Percentiles rank a stretch among this genome's conserved stretches.
Evolutionary conservation across 2,329 filamentous ascomycete species (phyloP).

Genomic region (Sarocladium oryzae): DNA sequence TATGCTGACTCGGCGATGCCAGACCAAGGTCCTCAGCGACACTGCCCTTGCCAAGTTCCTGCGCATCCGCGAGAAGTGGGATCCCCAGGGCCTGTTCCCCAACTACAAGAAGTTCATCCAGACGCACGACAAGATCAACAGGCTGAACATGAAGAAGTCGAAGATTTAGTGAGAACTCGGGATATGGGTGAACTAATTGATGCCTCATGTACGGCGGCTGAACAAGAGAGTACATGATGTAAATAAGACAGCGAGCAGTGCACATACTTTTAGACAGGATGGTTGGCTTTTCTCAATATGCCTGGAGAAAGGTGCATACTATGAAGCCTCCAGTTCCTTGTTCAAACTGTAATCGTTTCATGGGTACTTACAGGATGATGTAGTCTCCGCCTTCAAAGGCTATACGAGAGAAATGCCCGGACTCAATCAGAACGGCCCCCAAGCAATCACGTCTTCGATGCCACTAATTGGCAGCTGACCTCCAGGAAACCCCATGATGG

Average conservation of each 20-base stretch:
- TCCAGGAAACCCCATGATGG: neutral
- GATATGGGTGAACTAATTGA: neutral
- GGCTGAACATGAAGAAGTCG: neutral
- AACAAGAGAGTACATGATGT: no score
- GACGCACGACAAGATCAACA: conserved; percentile 1
- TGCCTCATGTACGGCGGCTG: neutral
- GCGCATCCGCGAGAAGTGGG: conserved; percentile 13
- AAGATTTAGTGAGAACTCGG: neutral
- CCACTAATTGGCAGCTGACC: neutral
- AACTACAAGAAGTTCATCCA: conserved; percentile 13
- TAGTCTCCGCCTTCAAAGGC: neutral
- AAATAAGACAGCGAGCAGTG: no score
- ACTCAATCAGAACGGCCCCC: neutral
- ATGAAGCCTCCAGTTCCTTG: no score
- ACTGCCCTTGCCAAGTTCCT: conserved; percentile 10
- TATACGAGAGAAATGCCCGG: neutral
- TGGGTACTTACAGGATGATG: no score
- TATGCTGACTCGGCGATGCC: neutral
- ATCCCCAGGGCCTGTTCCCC: conserved; percentile 13
- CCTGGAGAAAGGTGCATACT: no score
- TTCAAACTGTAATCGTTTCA: no score
- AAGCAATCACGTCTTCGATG: neutral
- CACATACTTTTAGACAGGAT: no score
- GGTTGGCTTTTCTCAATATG: no score
- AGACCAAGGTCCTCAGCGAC: neutral